phyloP scores from a whole-genome alignment of 129 eudicot species.

The Calendula officinalis region DNA sequence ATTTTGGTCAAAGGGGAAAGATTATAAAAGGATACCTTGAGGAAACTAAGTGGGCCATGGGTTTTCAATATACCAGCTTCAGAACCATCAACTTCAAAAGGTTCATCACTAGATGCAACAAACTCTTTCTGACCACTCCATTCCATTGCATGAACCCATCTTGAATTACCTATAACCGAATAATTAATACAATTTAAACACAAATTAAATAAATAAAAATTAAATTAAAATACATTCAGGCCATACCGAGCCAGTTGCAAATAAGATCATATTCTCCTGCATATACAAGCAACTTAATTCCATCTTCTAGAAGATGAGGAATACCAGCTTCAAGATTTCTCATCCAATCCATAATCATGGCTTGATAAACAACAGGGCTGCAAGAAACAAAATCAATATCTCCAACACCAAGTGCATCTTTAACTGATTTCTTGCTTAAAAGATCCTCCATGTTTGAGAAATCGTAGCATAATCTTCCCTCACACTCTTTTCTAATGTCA shows the following conservation, averaged over 20 bases:
- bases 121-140: conserved; percentile 88
- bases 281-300: conserved; percentile 74
- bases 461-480: conserved; percentile 96
- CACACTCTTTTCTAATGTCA: conserved; percentile 85
- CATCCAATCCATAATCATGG: conserved; percentile 97
- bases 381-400: conserved; percentile 86
- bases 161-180: conserved; percentile 60
- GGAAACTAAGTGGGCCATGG: conserved; percentile 81
- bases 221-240: background rate
- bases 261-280: conserved; percentile 99
- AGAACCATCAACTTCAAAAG: conserved; percentile 73
- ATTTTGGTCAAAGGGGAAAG: background rate
- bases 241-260: conserved; percentile 95
- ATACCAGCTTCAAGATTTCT: conserved; percentile 90
- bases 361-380: conserved; percentile 75
- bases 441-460: conserved; percentile 78
- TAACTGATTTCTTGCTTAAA: conserved; percentile 65
- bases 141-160: conserved; percentile 95
- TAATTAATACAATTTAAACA: conserved; percentile 1
- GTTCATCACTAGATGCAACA: conserved; percentile 49
- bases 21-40: conserved; percentile 51
- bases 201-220: background rate
- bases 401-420: conserved; percentile 77
- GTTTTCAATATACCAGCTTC: conserved; percentile 75
- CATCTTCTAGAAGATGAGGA: conserved; percentile 87